Evolutionary conservation across 192 early-diverging fungal genomes (phyloP), one percentile per base, ranked within the genome.

Genomic region (Mortierella claussenii): DNA sequence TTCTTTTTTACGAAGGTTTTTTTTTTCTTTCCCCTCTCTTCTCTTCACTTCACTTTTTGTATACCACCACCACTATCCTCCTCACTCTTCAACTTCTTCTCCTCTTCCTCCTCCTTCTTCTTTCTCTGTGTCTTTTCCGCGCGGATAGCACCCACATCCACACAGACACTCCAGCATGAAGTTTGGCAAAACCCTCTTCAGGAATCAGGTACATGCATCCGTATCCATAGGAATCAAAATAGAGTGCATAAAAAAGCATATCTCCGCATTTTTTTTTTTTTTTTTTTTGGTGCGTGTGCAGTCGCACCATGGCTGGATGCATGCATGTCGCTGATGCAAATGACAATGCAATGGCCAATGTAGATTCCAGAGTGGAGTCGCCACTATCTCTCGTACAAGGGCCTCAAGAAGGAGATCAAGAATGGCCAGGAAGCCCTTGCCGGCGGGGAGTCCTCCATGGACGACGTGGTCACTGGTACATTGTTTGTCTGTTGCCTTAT

Each of bases 371-470:
- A 87, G 60, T 87, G 86, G 86, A 67, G 70, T 23, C 79, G 82
- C 40, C 69, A 85, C 30, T 87, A 87, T 30, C 52, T 87, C 31
- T 78, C 76, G 12, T 87, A 87, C 60, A 95, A 95, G 75, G 87
- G 82, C 21, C 86, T 95, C 12, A 95, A 95, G 69, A 92, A 93
- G 78, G 82, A 88, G 48, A 92, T 95, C 71, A 89, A 87, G 30
- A 70, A 78, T 47, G 80, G 79, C 3, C 60, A 50, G 27, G 60
- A 81, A 34, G 51, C 75, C 12, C 60, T 61, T 20, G 58, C n/a
- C 13, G 46, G 23, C 34, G 65, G 44, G 2, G 66, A 62, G 12
- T 60, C 34, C 9, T 51, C 48, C 56, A 61, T 67, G 45, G 78
- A 80, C 37, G 81, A 82, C 23, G 54, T 68, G 30, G 47, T 73